These are phyloP conservation scores for Juglanconis sp. DNA, from an alignment of 2,329 filamentous ascomycete genomes.

Conservation along the genomic window DNA sequence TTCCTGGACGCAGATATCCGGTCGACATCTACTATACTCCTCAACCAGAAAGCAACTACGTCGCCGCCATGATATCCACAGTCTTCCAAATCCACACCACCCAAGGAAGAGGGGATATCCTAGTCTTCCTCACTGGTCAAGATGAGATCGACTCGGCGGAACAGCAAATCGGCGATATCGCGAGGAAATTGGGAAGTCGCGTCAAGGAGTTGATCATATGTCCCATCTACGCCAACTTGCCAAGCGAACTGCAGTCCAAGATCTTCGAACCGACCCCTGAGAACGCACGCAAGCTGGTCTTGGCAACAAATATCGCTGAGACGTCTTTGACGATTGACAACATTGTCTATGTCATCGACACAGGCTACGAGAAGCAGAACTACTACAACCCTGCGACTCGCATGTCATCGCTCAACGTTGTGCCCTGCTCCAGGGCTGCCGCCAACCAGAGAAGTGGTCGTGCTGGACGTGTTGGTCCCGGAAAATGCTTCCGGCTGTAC, in stretches of 20 bases:
- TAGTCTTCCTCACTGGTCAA: conserved; percentile 93
- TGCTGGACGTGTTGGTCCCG: conserved; percentile 86
- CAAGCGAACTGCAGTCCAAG: conserved; percentile 83
- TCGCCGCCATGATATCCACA: conserved; percentile 86
- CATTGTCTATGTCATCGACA: conserved; percentile 93
- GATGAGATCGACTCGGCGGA: conserved; percentile 93
- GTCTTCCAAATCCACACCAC: conserved; percentile 93
- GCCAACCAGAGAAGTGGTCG: conserved; percentile 91
- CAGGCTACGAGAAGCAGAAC: conserved; percentile 93
- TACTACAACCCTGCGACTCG: conserved; percentile 87
- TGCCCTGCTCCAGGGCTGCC: conserved; percentile 85
- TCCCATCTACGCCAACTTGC: conserved; percentile 91
- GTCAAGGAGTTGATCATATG: conserved; percentile 85
- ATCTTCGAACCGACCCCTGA: conserved; percentile 93
- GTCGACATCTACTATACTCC: conserved; percentile 91
- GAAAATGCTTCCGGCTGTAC: conserved; percentile 90
- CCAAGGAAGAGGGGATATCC: conserved; percentile 80
- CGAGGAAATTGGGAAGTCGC: conserved; percentile 78
- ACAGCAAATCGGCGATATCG: conserved; percentile 79
- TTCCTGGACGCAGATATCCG: conserved; percentile 83
- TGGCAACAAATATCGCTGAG: conserved; percentile 96
- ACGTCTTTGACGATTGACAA: conserved; percentile 94
- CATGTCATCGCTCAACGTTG: conserved; percentile 88
- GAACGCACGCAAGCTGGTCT: conserved; percentile 81
- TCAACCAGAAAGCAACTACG: conserved; percentile 89